Evolutionary conservation across 257 asterid genomes (phyloP), one percentile per base, ranked within the genome.

Genomic region (Rhazya stricta): DNA sequence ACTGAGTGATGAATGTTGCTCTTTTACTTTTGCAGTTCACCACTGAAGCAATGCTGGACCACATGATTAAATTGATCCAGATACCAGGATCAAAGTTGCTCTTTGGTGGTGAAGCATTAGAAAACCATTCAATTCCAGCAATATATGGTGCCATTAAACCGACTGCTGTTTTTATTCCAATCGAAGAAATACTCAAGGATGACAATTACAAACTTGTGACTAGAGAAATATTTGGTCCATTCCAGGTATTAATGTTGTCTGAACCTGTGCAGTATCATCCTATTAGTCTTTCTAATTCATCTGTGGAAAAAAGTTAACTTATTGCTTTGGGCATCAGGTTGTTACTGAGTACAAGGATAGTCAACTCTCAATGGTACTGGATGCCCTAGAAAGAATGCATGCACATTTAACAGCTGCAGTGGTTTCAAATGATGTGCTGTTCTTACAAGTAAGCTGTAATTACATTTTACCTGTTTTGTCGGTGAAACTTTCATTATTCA

Each of bases 351-450:
- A 91, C 89, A 88, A 88, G 80, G 88, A 89, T 74, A 77, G 83
- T 29, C 88, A 92, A 56, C 87, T 95, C 69, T 86, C 88, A 0
- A 8, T 89, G 89, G 96, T 92, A 51, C 67, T 95, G 77, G 69
- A 83, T 0, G 93, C 88, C 73, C 93, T 92, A 19, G 99, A 92
- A 81, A 87, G 72, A 73, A 95, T 95, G 98, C 91, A 95, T 73
- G 99, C 99, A 2, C 98, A 95, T 83, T 83, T 95, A 76, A 95
- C 99, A 0, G 98, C 98, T 53, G 99, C 98, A 0, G 91, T 92
- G 27, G 98, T 95, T 79, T 95, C 99, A 34, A 95, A 92, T 63
- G 98, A 95, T 70, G 85, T 86, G 76, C 61, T 91, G 73, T 95
- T 95, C 81, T 80, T 86, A 62, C 97, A 92, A 75, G 98, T 89